Percentiles rank a stretch among this genome's conserved stretches.
These are phyloP conservation scores for Glycine soja DNA, from an alignment of 306 rosid species.

Conservation along the genomic window DNA sequence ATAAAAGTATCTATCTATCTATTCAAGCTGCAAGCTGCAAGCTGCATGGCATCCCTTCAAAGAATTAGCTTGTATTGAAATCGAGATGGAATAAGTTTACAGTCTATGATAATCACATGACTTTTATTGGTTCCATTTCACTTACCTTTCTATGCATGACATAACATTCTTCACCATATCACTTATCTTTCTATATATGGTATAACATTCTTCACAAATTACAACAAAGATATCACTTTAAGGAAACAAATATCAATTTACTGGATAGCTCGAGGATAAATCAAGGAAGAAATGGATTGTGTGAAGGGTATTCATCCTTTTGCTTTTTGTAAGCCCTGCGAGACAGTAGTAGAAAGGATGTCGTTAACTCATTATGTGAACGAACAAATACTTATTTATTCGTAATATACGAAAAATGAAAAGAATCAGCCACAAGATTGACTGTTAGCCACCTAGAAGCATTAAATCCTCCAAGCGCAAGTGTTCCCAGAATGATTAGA, in stretches of 20 bases:
- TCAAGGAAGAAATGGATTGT: slow-evolving; percentile 91
- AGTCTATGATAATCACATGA: slow-evolving; percentile 23
- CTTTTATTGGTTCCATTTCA: slow-evolving; percentile 34
- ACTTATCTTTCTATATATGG: slow-evolving; percentile 4
- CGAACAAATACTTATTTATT: not conserved
- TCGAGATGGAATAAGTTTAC: not conserved
- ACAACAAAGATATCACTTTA: slow-evolving; percentile 7
- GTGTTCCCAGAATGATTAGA: slow-evolving; percentile 68
- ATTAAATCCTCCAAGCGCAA: slow-evolving; percentile 70
- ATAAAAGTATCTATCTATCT: too few relatives aligned
- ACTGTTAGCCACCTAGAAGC: slow-evolving; percentile 62
- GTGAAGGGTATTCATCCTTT: slow-evolving; percentile 74
- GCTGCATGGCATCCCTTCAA: too few relatives aligned
- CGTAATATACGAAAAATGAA: not conserved
- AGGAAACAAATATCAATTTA: not conserved
- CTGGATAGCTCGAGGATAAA: not conserved
- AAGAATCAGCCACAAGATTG: slow-evolving; percentile 12
- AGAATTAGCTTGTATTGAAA: too few relatives aligned
- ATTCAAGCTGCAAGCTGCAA: too few relatives aligned
- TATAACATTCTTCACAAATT: slow-evolving; percentile 14
- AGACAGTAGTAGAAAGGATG: slow-evolving; percentile 26
- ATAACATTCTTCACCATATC: slow-evolving; percentile 15
- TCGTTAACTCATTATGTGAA: not conserved
- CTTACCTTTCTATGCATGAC: slow-evolving; percentile 6
- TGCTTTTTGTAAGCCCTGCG: slow-evolving; percentile 78